Evolutionary conservation across 495 filamentous ascomycete species (phyloP).

Genomic region (Penicillium coffeae): DNA sequence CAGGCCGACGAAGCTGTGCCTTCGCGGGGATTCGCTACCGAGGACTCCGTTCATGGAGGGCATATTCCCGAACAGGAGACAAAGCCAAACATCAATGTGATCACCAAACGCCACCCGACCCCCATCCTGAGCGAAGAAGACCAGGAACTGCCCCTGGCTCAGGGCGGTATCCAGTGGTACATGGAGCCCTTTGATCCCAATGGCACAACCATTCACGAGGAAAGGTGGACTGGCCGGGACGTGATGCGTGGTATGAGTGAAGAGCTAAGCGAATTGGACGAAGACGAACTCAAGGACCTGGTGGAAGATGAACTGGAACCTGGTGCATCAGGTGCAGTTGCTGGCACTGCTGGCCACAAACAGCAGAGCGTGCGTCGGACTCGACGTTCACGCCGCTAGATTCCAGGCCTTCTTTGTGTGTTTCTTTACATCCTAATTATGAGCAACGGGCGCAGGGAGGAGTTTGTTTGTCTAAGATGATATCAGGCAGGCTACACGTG

Average conservation of each 20-base stretch:
- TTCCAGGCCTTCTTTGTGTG: constrained; percentile 6
- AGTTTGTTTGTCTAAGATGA: constrained; percentile 5
- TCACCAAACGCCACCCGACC: constrained; percentile 22
- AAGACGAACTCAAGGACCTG: constrained; percentile 71
- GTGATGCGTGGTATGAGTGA: constrained; percentile 76
- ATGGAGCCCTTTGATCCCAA: constrained; percentile 73
- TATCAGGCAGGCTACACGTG: not conserved
- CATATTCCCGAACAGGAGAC: constrained; percentile 7
- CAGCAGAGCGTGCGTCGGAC: constrained; percentile 33
- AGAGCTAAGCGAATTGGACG: constrained; percentile 83
- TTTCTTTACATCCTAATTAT: constrained; percentile 1
- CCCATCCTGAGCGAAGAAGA: constrained; percentile 37
- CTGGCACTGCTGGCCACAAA: constrained; percentile 1
- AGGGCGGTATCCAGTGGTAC: constrained; percentile 87
- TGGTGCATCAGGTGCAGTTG: constrained; percentile 4
- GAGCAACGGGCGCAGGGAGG: constrained; percentile 15
- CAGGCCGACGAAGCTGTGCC: not conserved
- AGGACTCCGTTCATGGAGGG: constrained; percentile 13
- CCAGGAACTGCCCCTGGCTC: constrained; percentile 52
- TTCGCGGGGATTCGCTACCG: not conserved
- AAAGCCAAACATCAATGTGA: constrained; percentile 7
- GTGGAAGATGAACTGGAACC: constrained; percentile 44
- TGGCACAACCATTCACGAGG: constrained; percentile 72
- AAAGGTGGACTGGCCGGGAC: constrained; percentile 73
- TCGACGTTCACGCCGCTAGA: constrained; percentile 38